These are phyloP conservation scores for Patellaria atrata DNA, from an alignment of 495 filamentous ascomycete genomes.

Conservation along the genomic window DNA sequence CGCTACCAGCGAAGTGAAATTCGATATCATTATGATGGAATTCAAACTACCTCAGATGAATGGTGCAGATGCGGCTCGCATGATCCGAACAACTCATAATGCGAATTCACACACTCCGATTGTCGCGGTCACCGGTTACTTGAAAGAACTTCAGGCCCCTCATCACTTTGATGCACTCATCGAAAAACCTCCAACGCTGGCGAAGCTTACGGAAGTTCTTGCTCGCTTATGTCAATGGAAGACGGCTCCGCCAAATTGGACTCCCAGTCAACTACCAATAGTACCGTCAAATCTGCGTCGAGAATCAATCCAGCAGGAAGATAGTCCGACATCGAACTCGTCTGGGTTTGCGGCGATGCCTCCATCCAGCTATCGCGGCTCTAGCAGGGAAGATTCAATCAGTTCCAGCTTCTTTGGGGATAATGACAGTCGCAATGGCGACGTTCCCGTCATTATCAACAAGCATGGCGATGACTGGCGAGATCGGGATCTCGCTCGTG, in stretches of 20 bases:
- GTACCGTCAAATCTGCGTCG: conserved; percentile 47
- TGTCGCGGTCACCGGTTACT: conserved; percentile 91
- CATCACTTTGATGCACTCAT: conserved; percentile 91
- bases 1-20: conserved; percentile 83
- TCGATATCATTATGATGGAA: conserved; percentile 95
- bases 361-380: conserved; percentile 59
- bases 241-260: conserved; percentile 42
- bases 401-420: conserved; percentile 78
- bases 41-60: conserved; percentile 89
- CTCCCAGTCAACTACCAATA: conserved; percentile 29
- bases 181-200: conserved; percentile 85
- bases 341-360: conserved; percentile 57
- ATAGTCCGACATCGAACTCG: conserved; percentile 73
- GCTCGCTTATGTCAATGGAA: conserved; percentile 87
- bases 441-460: conserved; percentile 60
- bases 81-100: conserved; percentile 93
- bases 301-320: conserved; percentile 46
- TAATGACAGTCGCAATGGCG: conserved; percentile 60
- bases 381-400: conserved; percentile 73
- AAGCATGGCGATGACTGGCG: conserved; percentile 58
- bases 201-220: conserved; percentile 75
- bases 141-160: conserved; percentile 85
- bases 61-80: conserved; percentile 85
- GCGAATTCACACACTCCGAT: conserved; percentile 89
- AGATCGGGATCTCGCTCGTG: conserved; percentile 28